These are phyloP conservation scores for Entonaema liquescens DNA, from an alignment of 495 filamentous ascomycete species.

Conservation along the genomic window DNA sequence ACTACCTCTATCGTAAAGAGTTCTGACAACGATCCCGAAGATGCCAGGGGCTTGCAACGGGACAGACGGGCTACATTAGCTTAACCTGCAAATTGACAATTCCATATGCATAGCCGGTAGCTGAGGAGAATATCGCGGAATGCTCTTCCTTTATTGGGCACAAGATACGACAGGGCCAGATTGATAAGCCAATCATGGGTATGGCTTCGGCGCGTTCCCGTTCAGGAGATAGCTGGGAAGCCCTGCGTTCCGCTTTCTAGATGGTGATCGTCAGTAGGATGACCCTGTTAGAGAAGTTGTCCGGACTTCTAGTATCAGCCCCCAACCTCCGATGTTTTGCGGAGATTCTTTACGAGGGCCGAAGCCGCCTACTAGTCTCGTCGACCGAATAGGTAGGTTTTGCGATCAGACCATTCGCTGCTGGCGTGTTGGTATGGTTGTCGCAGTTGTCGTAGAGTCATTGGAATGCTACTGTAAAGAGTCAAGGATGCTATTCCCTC, in stretches of 20 bases:
- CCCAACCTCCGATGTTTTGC: constrained; percentile 21
- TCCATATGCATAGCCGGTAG: constrained; percentile 17
- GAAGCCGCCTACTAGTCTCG: constrained; percentile 19
- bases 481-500: constrained; percentile 32
- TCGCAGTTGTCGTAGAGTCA: background rate
- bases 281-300: constrained; percentile 12
- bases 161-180: constrained; percentile 21
- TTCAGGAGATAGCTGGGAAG: constrained; percentile 18
- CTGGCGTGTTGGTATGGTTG: background rate
- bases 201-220: constrained; percentile 4
- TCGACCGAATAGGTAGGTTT: constrained; percentile 19
- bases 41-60: background rate
- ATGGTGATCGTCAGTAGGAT: constrained; percentile 36
- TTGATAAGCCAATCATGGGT: constrained; percentile 14
- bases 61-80: background rate
- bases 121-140: constrained; percentile 22
- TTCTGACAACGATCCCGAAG: constrained; percentile 32
- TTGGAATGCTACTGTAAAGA: background rate
- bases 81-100: background rate
- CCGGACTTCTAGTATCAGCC: constrained; percentile 8
- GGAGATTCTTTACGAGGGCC: constrained; percentile 10
- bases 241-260: constrained; percentile 22
- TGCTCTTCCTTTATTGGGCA: constrained; percentile 12
- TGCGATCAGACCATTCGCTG: constrained; percentile 8
- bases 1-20: constrained; percentile 14